These are phyloP conservation scores for Arabis alpina DNA, from an alignment of 345 rosid genomes.

Conservation along the genomic window DNA sequence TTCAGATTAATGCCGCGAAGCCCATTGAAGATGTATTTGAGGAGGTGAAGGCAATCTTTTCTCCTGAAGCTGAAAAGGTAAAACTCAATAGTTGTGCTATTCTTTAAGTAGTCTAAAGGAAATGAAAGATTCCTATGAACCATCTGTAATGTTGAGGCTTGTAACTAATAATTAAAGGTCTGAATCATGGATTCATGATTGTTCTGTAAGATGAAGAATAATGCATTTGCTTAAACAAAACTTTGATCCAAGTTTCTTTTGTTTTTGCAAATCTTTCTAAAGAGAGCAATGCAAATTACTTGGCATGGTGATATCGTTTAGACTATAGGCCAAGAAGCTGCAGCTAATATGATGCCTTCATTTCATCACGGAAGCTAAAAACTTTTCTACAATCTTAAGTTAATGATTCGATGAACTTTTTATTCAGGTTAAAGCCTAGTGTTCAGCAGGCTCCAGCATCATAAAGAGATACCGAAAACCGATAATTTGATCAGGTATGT, in stretches of 20 bases:
- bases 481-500: conserved; percentile 41
- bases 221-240: conserved; percentile 18
- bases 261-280: background rate
- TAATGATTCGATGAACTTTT: conserved; percentile 21
- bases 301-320: background rate
- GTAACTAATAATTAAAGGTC: conserved; percentile 12
- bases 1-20: conserved; percentile 76
- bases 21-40: conserved; percentile 69
- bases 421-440: conserved; percentile 42
- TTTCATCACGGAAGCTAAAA: conserved; percentile 8
- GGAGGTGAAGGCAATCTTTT: conserved; percentile 56
- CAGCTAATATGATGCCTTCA: background rate
- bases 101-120: conserved; percentile 31
- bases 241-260: conserved; percentile 6
- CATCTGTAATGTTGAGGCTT: conserved; percentile 22
- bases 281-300: conserved; percentile 9
- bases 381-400: conserved; percentile 4
- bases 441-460: conserved; percentile 17
- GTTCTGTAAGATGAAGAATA: conserved; percentile 29
- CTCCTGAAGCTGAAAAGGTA: conserved; percentile 70
- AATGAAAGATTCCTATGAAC: conserved; percentile 16
- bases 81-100: conserved; percentile 34
- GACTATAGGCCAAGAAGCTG: conserved; percentile 6
- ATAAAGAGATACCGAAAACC: conserved; percentile 17
- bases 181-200: conserved; percentile 24